These are phyloP conservation scores for Leucogyrophana mollusca DNA, from an alignment of 768 basidiomycete species.

Conservation along the genomic window DNA sequence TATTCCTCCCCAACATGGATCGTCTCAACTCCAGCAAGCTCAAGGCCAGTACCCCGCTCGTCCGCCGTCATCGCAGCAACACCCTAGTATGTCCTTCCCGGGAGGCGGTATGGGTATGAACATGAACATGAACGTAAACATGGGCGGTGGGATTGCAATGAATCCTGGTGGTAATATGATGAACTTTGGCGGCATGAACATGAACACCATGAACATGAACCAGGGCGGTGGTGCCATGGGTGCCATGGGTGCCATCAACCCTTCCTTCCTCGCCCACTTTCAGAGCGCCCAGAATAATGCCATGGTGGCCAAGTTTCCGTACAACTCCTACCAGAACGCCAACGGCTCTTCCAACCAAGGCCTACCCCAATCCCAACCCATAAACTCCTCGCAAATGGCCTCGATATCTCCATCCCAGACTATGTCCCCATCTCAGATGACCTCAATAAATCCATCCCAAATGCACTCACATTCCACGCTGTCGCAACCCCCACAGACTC, in stretches of 20 bases:
- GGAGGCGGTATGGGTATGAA: conserved; percentile 7
- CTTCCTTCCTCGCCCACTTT: conserved; percentile 31
- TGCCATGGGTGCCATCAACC: conserved; percentile 24
- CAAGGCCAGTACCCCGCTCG: conserved; percentile 22
- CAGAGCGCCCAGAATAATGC: conserved; percentile 18
- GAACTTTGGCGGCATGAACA: conserved; percentile 4
- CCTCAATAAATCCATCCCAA: conserved; percentile 5
- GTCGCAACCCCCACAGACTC: conserved; percentile 5
- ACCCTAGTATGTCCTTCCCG: conserved; percentile 17
- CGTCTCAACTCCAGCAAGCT: conserved; percentile 15
- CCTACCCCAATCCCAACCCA: conserved; percentile 6
- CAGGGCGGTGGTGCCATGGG: conserved; percentile 1
- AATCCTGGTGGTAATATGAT: conserved; percentile 3
- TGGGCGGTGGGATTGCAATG: conserved; percentile 4
- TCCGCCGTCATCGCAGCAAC: conserved; percentile 10
- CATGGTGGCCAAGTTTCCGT: conserved; percentile 13
- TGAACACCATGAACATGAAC: conserved; percentile 5
- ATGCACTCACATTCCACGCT: neutral
- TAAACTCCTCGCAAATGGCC: conserved; percentile 11
- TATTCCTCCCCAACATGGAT: conserved; percentile 3
- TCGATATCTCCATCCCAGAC: conserved; percentile 4
- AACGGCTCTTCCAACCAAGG: conserved; percentile 3
- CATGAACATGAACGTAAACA: conserved; percentile 5
- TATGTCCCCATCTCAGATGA: conserved; percentile 8
- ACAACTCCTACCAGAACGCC: conserved; percentile 8